Percentiles rank a stretch among this genome's conserved stretches.
Evolutionary conservation across 139 green algal species (phyloP).

Genomic region (Ulvella scutata): DNA sequence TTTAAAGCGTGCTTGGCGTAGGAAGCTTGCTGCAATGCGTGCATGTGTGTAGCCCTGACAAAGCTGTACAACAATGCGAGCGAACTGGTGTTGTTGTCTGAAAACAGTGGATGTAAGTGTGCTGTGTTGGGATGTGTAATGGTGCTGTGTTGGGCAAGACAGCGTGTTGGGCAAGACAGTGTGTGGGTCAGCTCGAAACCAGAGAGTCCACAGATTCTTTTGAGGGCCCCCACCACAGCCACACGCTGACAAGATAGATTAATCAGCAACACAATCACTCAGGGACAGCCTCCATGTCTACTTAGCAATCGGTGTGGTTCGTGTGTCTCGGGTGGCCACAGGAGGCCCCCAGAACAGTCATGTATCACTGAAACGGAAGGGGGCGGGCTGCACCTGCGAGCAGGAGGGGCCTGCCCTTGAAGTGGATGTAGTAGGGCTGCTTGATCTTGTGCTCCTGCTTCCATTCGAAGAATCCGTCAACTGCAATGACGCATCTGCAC

Average conservation of each 20-base stretch:
- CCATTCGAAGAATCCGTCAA: constrained; percentile 78
- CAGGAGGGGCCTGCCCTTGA: neutral
- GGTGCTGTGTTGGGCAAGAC: no score
- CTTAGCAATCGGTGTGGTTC: neutral
- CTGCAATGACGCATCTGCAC: neutral
- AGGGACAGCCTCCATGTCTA: neutral
- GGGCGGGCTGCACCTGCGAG: neutral
- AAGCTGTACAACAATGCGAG: no score
- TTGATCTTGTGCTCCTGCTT: constrained; percentile 36
- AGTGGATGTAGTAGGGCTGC: constrained; percentile 59
- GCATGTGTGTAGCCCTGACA: no score
- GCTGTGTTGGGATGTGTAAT: no score
- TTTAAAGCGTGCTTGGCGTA: neutral
- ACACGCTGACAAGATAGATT: neutral
- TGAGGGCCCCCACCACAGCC: neutral
- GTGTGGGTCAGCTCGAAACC: neutral
- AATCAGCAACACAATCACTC: neutral
- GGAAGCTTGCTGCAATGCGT: neutral
- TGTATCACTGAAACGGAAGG: neutral
- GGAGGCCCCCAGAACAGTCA: no score
- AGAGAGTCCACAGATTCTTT: neutral
- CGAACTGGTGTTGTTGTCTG: no score
- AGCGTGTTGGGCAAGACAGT: neutral
- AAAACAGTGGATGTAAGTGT: no score
- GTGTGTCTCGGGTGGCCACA: no score